Base-by-base conservation (phyloP, 345 rosid genomes). In the Ceriops tagal region DNA sequence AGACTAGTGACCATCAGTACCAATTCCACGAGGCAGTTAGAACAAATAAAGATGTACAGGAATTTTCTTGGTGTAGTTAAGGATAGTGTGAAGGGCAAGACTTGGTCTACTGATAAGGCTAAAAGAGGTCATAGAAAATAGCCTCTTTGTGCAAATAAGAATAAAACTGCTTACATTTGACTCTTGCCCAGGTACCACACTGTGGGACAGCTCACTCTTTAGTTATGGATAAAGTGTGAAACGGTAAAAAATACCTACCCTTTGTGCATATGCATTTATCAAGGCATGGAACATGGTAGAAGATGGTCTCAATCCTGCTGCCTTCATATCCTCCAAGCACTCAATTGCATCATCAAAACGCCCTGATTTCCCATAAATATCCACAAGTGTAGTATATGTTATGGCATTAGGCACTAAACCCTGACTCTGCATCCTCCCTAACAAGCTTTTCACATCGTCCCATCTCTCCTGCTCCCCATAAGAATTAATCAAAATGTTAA, bases 261-360 rank as follows among this genome's bases (percentile, higher is more conserved):
- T 92, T 73, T 87, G 97, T 65, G 99, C 97, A 71, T 95, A 95
- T 49, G 97, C 99, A 77, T 95, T 92, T 81, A 95, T 88, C 75
- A 95, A 83, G 0, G 99, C 99, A 79, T 95, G 92, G 76, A 90
- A 95, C 96, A 90, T 88, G 26, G 99, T 86, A 6, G 92, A 83
- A 19, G 93, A 86, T 49, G 97, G 99, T 62, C 75, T 85, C 70
- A 90, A 68, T 49, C 97, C 96, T 5, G 82, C 80, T 52, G 90
- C 75, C 72, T 95, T 95, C 99, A 95, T 88, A 71, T 75, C 90
- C 55, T 90, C 96, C 81, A 95, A 81, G 80, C 96, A 90, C 61
- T 88, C 93, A 47, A 88, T 82, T 1, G 99, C 99, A 53, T 92
- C 99, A 51, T 71, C 72, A 78, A 95, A 95, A 69, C 89, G 86